Conservation (phyloP, 441 rosid species). For the Adansonia grandidieri region DNA sequence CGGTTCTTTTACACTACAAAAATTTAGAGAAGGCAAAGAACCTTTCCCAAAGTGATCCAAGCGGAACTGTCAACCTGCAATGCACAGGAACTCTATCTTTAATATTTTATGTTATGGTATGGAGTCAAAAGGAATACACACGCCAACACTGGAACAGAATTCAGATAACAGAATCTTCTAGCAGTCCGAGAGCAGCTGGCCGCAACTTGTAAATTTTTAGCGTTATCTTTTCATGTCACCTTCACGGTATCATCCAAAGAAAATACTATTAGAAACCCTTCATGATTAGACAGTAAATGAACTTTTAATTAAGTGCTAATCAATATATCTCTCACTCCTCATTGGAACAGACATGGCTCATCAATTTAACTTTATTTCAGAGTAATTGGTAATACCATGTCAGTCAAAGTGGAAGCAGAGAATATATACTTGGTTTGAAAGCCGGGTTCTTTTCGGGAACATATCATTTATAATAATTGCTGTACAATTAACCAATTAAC, state of each 20-base stretch:
- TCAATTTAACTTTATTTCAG: too few species aligned
- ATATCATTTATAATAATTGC: too few species aligned
- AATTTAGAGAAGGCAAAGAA: conserved; percentile 32
- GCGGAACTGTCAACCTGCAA: conserved; percentile 37
- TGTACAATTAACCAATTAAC: too few species aligned
- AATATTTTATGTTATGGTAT: neutral
- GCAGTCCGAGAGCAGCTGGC: conserved; percentile 25
- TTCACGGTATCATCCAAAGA: conserved; percentile 22
- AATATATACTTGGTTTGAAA: too few species aligned
- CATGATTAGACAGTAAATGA: neutral
- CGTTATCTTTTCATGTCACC: conserved; percentile 33
- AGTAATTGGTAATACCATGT: neutral
- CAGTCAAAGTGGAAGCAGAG: too few species aligned
- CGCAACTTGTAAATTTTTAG: conserved; percentile 24
- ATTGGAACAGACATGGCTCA: neutral
- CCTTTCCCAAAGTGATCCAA: conserved; percentile 25
- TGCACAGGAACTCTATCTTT: conserved; percentile 25
- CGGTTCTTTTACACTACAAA: conserved; percentile 48
- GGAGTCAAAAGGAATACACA: conserved; percentile 15
- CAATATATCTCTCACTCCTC: neutral
- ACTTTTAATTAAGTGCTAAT: neutral
- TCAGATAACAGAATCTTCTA: conserved; percentile 16
- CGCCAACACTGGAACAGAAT: conserved; percentile 11
- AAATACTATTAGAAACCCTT: neutral
- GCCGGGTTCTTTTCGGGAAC: too few species aligned